phyloP scores from a whole-genome alignment of 2,329 filamentous ascomycete species.

The Colletotrichum spinosum region DNA sequence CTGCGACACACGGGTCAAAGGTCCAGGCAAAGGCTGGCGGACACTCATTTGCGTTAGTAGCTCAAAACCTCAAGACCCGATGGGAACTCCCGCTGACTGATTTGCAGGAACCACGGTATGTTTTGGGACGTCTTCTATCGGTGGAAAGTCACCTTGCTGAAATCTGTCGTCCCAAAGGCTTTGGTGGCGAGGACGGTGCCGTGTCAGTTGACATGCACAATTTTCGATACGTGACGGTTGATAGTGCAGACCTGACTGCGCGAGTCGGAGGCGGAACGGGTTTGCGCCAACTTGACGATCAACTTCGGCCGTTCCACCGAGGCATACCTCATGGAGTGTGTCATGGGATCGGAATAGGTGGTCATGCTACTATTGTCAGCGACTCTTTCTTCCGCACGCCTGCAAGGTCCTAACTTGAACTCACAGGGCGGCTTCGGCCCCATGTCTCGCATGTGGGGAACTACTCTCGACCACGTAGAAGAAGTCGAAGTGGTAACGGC shows the following conservation, averaged over 20 bases:
- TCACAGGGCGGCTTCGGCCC: slow-evolving; percentile 66
- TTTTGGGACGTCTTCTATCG: not conserved
- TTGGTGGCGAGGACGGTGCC: slow-evolving; percentile 62
- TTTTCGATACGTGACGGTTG: slow-evolving; percentile 65
- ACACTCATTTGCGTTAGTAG: slow-evolving; percentile 69
- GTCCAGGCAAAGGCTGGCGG: slow-evolving; percentile 73
- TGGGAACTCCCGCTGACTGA: not conserved
- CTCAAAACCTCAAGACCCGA: too few species aligned
- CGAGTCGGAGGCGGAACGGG: slow-evolving; percentile 64
- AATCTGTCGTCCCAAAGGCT: not conserved
- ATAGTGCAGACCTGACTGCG: slow-evolving; percentile 56
- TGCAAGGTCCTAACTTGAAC: not conserved
- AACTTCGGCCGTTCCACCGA: slow-evolving; percentile 61
- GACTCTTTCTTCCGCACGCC: not conserved
- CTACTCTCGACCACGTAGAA: slow-evolving; percentile 64
- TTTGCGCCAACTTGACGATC: slow-evolving; percentile 62
- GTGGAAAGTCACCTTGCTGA: too few species aligned
- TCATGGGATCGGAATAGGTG: slow-evolving; percentile 67
- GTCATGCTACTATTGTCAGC: slow-evolving; percentile 66
- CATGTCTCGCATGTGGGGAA: slow-evolving; percentile 69
- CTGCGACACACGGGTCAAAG: slow-evolving; percentile 57
- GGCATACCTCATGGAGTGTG: slow-evolving; percentile 71
- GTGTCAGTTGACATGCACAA: slow-evolving; percentile 66
- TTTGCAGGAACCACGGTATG: slow-evolving; percentile 15
- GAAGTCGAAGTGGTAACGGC: slow-evolving; percentile 50